Conservation (phyloP, 1,284 basidiomycete genomes). For the Tylopilus orsonianus region DNA sequence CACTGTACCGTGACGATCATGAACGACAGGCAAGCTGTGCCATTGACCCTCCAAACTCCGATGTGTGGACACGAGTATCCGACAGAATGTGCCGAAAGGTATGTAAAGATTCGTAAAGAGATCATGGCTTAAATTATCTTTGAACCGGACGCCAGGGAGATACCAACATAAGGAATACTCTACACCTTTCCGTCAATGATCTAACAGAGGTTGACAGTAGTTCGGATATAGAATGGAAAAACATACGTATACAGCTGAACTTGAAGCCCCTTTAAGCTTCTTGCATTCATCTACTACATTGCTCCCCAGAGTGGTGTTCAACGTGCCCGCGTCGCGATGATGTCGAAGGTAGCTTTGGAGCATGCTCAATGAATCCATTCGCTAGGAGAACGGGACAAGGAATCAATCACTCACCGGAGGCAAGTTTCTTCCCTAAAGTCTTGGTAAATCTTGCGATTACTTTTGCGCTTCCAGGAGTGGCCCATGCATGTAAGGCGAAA, state of each 20-base stretch:
- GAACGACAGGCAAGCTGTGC: too few species aligned
- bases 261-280: slow-evolving; percentile 57
- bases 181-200: slow-evolving; percentile 27
- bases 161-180: neutral
- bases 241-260: slow-evolving; percentile 27
- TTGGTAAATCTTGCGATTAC: slow-evolving; percentile 74
- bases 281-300: slow-evolving; percentile 64
- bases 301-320: slow-evolving; percentile 48
- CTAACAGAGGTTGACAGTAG: slow-evolving; percentile 3
- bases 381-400: too few species aligned
- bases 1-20: too few species aligned
- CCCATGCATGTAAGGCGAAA: slow-evolving; percentile 1
- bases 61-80: too few species aligned
- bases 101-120: too few species aligned
- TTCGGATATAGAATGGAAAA: neutral
- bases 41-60: too few species aligned
- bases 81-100: too few species aligned
- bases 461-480: slow-evolving; percentile 51
- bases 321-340: slow-evolving; percentile 47
- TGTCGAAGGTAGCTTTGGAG: slow-evolving; percentile 50
- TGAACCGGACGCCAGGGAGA: neutral
- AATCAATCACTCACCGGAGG: slow-evolving; percentile 46
- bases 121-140: too few species aligned
- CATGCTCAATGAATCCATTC: neutral
- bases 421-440: slow-evolving; percentile 77